Conservation (phyloP, 2,329 filamentous ascomycete species). For the Huntiella bhutanensis region DNA sequence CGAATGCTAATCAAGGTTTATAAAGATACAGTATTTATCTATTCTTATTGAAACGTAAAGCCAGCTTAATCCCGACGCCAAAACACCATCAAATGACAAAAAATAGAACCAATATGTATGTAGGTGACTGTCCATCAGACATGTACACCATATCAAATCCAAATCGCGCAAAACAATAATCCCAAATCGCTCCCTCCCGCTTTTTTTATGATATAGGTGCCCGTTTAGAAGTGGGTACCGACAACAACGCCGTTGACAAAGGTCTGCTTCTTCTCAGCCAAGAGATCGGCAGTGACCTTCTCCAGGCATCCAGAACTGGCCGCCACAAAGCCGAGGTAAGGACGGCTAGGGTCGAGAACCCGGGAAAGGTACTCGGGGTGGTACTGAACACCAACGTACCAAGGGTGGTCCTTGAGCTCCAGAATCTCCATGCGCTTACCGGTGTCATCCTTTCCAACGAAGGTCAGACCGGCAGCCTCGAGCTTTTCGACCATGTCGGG, state of each 20-base stretch:
- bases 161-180: too few species aligned
- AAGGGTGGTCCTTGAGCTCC: conserved; percentile 67
- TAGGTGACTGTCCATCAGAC: too few species aligned
- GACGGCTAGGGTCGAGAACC: conserved; percentile 49
- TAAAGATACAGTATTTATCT: too few species aligned
- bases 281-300: conserved; percentile 18
- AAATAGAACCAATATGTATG: too few species aligned
- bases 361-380: conserved; percentile 72
- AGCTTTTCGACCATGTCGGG: conserved; percentile 54
- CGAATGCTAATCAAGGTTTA: too few species aligned
- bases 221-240: conserved; percentile 8
- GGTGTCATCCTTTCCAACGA: conserved; percentile 62
- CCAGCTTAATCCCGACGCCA: too few species aligned
- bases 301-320: conserved; percentile 51
- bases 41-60: too few species aligned
- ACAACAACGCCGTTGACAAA: conserved; percentile 9
- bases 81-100: too few species aligned
- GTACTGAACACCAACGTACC: conserved; percentile 68
- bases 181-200: too few species aligned
- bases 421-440: conserved; percentile 68
- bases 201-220: too few species aligned
- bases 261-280: conserved; percentile 10
- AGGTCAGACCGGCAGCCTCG: conserved; percentile 48
- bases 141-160: too few species aligned
- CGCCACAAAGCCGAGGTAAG: conserved; percentile 72